Base-by-base conservation (phyloP, 2,329 filamentous ascomycete genomes). In the Dactylellina haptotyla region DNA sequence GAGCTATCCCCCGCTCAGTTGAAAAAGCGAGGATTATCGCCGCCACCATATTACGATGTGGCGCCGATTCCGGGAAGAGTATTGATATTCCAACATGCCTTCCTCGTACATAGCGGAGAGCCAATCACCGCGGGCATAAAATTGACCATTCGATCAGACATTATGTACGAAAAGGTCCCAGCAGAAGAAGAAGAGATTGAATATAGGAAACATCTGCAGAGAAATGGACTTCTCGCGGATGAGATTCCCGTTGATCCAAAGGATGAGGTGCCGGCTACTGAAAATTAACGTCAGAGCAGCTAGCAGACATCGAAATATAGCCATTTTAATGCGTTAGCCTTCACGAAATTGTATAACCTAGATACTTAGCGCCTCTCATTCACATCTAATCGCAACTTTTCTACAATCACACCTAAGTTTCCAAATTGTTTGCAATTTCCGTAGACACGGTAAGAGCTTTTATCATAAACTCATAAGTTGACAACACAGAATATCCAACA, bases 31-130 rank as follows among this genome's bases (percentile, higher is more conserved):
- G 56, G 53, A 10, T 30, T 66, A n/a, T 16, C 3, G 9, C 58
- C 53, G 3, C 61, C 61, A 0, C 54, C 61, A 5, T 73, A 37
- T 25, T 69, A 67, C 25, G 75, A 76, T 48, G 70, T 76, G 2
- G 70, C 63, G 28, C 66, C 74, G 4, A 54, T 67, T 9, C 75
- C 75, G 1, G 75, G 75, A 30, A 58, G 71, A 6, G 73, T 76
- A 3, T 43, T 76, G 54, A 25, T 76, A 10, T 76, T 76, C 48
- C 75, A 76, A 28, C 75, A 76, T 50, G 65, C 58, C 2, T 69
- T 62, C 34, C 30, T 76, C 8, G 34, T 75, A 3, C 75, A 76
- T 48, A 75, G 70, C 30, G 75, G 75, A 23, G 75, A 76, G 25
- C 70, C 73, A 6, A 69, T 76, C 25, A 70, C 56, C 1, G 61